A percentile compares a stretch with the other conserved stretches of the same genome.
These are phyloP conservation scores for Amesomyces nigricolor DNA, from an alignment of 2,329 filamentous ascomycete genomes.

Conservation along the genomic window DNA sequence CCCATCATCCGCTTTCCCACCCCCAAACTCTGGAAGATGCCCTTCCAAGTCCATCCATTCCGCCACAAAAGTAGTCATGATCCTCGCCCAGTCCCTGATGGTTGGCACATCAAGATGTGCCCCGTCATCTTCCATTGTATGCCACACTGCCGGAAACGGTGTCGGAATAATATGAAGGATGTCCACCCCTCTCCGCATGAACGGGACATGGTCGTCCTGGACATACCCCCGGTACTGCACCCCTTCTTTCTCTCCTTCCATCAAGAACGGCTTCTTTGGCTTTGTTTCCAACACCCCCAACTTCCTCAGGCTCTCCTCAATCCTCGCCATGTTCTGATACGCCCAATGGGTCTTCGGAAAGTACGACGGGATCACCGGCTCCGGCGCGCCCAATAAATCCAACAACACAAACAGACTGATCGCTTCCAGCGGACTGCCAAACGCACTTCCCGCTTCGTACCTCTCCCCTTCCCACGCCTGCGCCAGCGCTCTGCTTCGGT, in stretches of 20 bases:
- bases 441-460: slow-evolving; percentile 68
- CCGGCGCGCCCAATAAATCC: slow-evolving; percentile 54
- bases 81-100: slow-evolving; percentile 79
- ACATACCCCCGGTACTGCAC: slow-evolving; percentile 52
- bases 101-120: slow-evolving; percentile 76
- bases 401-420: slow-evolving; percentile 64
- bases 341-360: slow-evolving; percentile 68
- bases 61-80: slow-evolving; percentile 76
- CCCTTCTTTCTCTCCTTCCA: slow-evolving; percentile 52
- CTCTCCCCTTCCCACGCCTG: slow-evolving; percentile 68
- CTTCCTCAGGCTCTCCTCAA: slow-evolving; percentile 54
- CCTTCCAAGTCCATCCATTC: slow-evolving; percentile 81
- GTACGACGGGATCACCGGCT: slow-evolving; percentile 57
- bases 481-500: slow-evolving; percentile 56
- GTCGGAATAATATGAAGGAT: slow-evolving; percentile 83
- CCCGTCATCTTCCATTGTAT: slow-evolving; percentile 75
- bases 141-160: slow-evolving; percentile 82
- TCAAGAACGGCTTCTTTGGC: slow-evolving; percentile 53
- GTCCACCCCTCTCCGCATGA: slow-evolving; percentile 79
- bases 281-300: slow-evolving; percentile 47
- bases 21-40: slow-evolving; percentile 1
- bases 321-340: slow-evolving; percentile 52
- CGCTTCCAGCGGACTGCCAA: slow-evolving; percentile 65
- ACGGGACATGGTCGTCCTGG: slow-evolving; percentile 87
- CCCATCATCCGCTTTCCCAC: neutral